Base-by-base conservation (phyloP, 148 eudicot genomes). In the Pouteria glomerata region DNA sequence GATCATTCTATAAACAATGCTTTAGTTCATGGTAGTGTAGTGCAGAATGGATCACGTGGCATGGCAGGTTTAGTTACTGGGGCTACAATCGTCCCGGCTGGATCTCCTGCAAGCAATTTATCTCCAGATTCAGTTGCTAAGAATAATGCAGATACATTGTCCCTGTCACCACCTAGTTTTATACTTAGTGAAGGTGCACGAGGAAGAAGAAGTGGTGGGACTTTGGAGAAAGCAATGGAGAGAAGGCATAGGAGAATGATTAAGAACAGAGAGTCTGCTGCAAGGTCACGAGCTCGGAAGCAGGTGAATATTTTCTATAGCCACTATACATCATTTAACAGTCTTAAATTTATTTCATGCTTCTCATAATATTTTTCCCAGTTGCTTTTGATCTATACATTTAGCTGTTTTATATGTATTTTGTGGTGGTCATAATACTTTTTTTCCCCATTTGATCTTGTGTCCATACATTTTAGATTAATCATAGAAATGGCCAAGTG, bases 261-360 rank as follows among this genome's bases (percentile, higher is more conserved):
- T 35, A 85, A 85, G 55, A 85, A 85, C 73, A 71, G 89, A 56
- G 89, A 85, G 72, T 85, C 89, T 27, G 89, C 89, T 74, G 86
- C 89, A 23, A 74, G 89, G 33, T 85, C 89, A 73, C 72, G 89
- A 35, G 84, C 89, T 53, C 79, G 89, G 57, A 85, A 85, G 66
- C 89, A 85, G 86, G 89, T 83, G 44, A 60, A 23, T 45, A 12
- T 61, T 4, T n/a, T n/a, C 13, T 33, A 10, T 16, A 29, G 30
- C 18, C 31, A 24, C 30, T 63, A 19, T 63, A 34, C 8, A 10
- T 24, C 12, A 41, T 71, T 24, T 73, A 27, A 24, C 14, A 18
- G 33, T 58, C 60, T 58, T 61, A 1, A 30, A 13, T 44, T 13
- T 12, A 10, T 69, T 26, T 68, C 52, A 52, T 47, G 12, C 16